Conservation (phyloP, 1,284 basidiomycete species). For the Puccinia coronata region DNA sequence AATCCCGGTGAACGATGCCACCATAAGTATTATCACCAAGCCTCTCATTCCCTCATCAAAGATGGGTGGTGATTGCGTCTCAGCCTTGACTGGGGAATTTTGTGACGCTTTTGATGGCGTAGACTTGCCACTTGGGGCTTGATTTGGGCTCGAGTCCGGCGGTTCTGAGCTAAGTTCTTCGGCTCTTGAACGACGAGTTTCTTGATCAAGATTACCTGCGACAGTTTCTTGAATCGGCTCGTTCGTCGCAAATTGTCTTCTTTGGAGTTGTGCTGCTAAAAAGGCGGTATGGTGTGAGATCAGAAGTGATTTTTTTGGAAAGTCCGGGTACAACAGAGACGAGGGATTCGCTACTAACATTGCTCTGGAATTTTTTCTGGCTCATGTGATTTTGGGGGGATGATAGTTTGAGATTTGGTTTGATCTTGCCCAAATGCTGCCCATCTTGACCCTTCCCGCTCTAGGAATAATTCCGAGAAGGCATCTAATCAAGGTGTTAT, state of each 20-base stretch:
- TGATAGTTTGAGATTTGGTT: neutral
- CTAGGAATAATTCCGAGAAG: slow-evolving; percentile 3
- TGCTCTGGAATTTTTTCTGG: neutral
- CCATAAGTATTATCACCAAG: neutral
- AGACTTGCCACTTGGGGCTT: neutral
- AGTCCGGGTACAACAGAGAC: neutral
- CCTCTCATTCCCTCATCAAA: slow-evolving; percentile 13
- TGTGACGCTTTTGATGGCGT: neutral
- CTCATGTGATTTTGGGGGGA: neutral
- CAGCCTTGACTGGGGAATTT: neutral
- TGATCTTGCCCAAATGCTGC: neutral
- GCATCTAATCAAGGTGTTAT: neutral
- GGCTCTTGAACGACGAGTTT: too few species aligned
- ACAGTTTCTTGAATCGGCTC: neutral
- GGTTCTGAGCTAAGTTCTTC: neutral
- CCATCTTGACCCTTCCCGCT: neutral
- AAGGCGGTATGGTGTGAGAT: neutral
- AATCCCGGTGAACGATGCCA: neutral
- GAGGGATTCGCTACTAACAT: neutral
- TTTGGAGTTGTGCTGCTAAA: neutral
- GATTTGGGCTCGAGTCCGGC: neutral
- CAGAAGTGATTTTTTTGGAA: neutral
- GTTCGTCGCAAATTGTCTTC: slow-evolving; percentile 2
- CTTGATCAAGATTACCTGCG: neutral
- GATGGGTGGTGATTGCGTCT: neutral